Percentiles rank a stretch among this genome's conserved stretches.
These are phyloP conservation scores for Delonix regia DNA, from an alignment of 306 rosid species.

Conservation along the genomic window DNA sequence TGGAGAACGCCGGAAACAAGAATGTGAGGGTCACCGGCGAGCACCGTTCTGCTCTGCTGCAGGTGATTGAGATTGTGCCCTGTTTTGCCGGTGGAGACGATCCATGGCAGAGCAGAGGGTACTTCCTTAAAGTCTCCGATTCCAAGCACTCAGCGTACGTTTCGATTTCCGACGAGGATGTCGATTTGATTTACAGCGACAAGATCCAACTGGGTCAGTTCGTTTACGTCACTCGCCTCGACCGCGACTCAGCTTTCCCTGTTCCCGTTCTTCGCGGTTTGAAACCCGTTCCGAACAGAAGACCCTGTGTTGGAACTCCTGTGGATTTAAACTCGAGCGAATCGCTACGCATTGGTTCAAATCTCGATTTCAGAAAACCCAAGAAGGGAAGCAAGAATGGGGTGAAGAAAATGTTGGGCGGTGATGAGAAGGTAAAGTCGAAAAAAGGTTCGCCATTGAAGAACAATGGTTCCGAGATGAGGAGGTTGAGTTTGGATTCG, in stretches of 20 bases:
- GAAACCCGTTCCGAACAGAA: conserved; percentile 59
- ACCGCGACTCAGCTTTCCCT: conserved; percentile 48
- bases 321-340: conserved; percentile 58
- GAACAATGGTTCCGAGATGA: conserved; percentile 38
- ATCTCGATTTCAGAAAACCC: conserved; percentile 24
- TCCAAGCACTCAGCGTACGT: conserved; percentile 70
- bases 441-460: background rate
- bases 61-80: conserved; percentile 73
- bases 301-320: conserved; percentile 68
- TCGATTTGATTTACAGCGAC: conserved; percentile 58
- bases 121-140: conserved; percentile 77
- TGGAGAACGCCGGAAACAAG: conserved; percentile 53
- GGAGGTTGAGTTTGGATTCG: conserved; percentile 80
- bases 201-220: conserved; percentile 74
- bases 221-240: conserved; percentile 65
- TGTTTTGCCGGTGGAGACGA: conserved; percentile 46
- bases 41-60: conserved; percentile 76
- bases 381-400: conserved; percentile 23
- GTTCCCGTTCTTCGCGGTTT: conserved; percentile 65
- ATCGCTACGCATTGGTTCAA: conserved; percentile 25
- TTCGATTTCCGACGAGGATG: conserved; percentile 52
- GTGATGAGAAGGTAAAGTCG: background rate
- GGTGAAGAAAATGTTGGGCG: conserved; percentile 12
- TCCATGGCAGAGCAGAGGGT: conserved; percentile 61
- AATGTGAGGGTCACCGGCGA: conserved; percentile 50